Evolutionary conservation across 441 rosid species (phyloP).

Genomic region (Populus hybrid): DNA sequence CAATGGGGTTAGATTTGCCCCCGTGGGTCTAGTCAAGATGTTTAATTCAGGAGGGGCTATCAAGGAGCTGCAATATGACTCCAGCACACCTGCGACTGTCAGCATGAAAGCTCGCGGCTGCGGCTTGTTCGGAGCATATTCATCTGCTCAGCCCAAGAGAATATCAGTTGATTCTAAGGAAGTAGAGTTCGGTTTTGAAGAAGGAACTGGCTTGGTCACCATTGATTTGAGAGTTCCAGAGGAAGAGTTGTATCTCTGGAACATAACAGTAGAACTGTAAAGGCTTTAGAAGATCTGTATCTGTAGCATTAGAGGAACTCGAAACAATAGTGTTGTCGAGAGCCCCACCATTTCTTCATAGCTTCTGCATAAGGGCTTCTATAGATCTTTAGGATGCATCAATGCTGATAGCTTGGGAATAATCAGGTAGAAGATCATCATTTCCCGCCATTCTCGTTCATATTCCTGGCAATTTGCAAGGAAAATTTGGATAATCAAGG

Average conservation of each 20-base stretch:
- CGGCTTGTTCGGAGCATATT: slow-evolving; percentile 44
- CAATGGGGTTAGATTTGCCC: slow-evolving; percentile 38
- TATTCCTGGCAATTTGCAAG: not conserved
- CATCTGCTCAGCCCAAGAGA: slow-evolving; percentile 38
- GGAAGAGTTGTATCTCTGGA: slow-evolving; percentile 58
- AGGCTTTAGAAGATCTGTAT: not conserved
- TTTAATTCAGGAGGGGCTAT: slow-evolving; percentile 64
- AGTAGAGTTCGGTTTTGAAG: too few species aligned
- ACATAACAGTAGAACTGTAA: slow-evolving; percentile 32
- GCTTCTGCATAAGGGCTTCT: not conserved
- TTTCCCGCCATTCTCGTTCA: not conserved
- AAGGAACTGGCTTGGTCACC: slow-evolving; percentile 36
- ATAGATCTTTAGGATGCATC: not conserved
- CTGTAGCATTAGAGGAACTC: not conserved
- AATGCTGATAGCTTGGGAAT: not conserved
- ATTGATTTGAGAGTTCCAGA: slow-evolving; percentile 37
- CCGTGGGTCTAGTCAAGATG: slow-evolving; percentile 44
- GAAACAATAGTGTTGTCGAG: not conserved
- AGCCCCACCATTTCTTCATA: not conserved
- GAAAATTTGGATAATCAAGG: not conserved
- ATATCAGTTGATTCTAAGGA: slow-evolving; percentile 2
- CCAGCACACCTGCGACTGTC: slow-evolving; percentile 22
- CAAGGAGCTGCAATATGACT: slow-evolving; percentile 40
- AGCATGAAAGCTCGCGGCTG: too few species aligned
- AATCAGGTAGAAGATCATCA: not conserved